Evolutionary conservation across 257 asterid species (phyloP).

Genomic region (Solanum piurae): DNA sequence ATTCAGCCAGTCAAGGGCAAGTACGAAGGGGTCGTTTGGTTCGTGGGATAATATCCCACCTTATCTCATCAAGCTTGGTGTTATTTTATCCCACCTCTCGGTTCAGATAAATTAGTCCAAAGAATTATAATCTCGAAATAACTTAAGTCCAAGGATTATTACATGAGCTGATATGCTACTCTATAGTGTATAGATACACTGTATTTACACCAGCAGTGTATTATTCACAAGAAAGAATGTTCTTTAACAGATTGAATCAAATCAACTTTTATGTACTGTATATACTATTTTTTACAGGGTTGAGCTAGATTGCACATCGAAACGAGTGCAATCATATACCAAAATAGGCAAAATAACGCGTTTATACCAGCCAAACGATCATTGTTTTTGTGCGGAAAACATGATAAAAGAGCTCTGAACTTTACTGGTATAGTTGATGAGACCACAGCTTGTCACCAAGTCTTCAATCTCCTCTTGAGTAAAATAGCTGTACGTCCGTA

Average conservation of each 20-base stretch:
- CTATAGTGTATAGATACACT: not conserved
- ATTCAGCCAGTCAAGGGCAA: not conserved
- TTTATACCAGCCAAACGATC: slow-evolving; percentile 1
- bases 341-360: not conserved
- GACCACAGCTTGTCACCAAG: slow-evolving; percentile 71
- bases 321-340: not conserved
- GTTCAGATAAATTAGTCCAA: not conserved
- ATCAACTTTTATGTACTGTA: not conserved
- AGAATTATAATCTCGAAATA: not conserved
- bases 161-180: not conserved
- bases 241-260: not conserved
- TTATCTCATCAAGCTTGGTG: not conserved
- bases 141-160: not conserved
- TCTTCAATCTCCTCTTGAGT: slow-evolving; percentile 84
- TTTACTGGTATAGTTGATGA: slow-evolving; percentile 53
- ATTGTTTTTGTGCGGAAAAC: slow-evolving; percentile 85
- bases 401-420: slow-evolving; percentile 72
- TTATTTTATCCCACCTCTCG: not conserved
- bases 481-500: slow-evolving; percentile 40
- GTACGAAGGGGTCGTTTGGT: not conserved
- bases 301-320: not conserved
- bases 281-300: not conserved
- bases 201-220: not conserved
- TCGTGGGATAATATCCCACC: not conserved
- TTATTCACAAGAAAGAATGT: not conserved